A percentile compares a stretch with the other conserved stretches of the same genome.
These are phyloP conservation scores for Calonectria leucothoes DNA, from an alignment of 2,329 filamentous ascomycete genomes.

Conservation along the genomic window DNA sequence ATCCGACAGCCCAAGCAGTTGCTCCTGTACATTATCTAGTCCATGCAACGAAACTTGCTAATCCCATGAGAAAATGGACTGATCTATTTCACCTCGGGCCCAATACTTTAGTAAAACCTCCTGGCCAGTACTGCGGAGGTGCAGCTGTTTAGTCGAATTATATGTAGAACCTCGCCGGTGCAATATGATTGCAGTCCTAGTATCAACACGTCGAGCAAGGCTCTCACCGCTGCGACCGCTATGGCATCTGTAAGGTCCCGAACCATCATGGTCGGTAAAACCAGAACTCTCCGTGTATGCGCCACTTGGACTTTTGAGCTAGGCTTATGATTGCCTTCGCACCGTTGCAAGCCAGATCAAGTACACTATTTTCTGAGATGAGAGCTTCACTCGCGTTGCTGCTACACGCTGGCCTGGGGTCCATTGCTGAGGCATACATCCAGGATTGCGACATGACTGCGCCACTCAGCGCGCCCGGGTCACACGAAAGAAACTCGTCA, in stretches of 20 bases:
- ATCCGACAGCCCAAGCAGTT: too few species aligned
- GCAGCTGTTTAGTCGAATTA: background rate
- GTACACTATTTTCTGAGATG: background rate
- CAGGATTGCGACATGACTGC: background rate
- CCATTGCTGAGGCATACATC: background rate
- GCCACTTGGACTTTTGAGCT: too few species aligned
- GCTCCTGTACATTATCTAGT: too few species aligned
- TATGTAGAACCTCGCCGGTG: too few species aligned
- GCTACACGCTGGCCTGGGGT: background rate
- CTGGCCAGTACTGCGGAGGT: background rate
- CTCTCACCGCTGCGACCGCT: background rate
- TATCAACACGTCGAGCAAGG: background rate
- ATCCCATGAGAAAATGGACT: too few species aligned
- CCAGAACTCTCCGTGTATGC: background rate
- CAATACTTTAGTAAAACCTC: background rate
- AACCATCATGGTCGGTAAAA: background rate
- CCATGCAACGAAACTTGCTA: too few species aligned
- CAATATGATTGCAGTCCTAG: background rate
- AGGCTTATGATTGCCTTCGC: background rate
- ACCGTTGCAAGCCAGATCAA: background rate
- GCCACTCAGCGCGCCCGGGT: background rate
- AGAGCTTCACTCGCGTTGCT: background rate
- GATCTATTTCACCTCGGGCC: too few species aligned
- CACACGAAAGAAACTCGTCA: background rate
- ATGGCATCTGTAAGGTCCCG: background rate